Conservation (phyloP, 306 rosid genomes). For the Cucurbita pepo region DNA sequence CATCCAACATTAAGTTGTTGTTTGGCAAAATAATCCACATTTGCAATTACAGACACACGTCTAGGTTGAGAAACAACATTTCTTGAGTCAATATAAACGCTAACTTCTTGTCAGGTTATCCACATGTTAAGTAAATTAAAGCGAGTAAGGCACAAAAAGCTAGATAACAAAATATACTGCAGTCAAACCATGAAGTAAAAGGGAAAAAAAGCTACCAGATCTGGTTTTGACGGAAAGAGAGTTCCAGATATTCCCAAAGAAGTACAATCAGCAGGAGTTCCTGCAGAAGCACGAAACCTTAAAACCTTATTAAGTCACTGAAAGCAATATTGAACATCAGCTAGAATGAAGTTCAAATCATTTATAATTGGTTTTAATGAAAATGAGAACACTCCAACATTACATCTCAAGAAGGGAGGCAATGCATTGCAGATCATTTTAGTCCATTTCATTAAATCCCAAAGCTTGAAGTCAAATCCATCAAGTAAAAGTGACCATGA, state of each 20-base stretch:
- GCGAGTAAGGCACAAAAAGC: background rate
- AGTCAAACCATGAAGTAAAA: background rate
- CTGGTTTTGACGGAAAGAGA: slow-evolving; percentile 54
- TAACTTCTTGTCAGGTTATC: background rate
- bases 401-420: background rate
- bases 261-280: slow-evolving; percentile 87
- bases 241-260: slow-evolving; percentile 70
- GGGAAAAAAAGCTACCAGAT: slow-evolving; percentile 33
- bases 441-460: background rate
- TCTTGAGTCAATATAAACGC: background rate
- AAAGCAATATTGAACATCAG: background rate
- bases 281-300: slow-evolving; percentile 24
- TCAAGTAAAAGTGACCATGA: background rate
- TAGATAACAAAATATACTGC: background rate
- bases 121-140: background rate
- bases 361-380: background rate
- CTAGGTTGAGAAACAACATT: background rate
- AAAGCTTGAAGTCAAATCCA: background rate
- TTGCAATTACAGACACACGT: background rate
- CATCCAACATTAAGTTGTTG: background rate
- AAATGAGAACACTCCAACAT: background rate
- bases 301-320: background rate
- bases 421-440: background rate
- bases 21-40: background rate
- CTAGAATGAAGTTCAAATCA: background rate